Base-by-base conservation (phyloP, 2,329 filamentous ascomycete species). In the Fusarium illudens region DNA sequence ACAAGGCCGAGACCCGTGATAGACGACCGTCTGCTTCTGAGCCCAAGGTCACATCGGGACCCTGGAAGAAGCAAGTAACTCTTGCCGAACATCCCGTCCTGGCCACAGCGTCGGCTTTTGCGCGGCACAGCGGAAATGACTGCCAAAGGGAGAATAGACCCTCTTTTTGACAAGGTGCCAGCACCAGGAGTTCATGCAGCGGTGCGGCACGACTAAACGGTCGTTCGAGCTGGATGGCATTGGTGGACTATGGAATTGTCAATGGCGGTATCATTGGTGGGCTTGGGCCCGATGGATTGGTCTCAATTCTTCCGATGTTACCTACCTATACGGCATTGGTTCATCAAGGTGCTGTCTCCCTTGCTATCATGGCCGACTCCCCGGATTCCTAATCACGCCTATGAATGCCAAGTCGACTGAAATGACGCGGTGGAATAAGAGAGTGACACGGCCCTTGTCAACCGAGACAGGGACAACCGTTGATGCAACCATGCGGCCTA, bases 81-180 rank as follows among this genome's bases (percentile, higher is more conserved):
- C 19, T 30, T 39, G 30, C 33, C 52, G 52, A 57, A 7, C 53
- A 57, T 57, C 39, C 53, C 33, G 30, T 36, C 53, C 42, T 48
- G 53, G 53, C 42, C 42, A 27, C 20, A 22, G 53, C 53, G 30
- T 48, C 42, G 42, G n/a, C 39, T 36, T 12, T 22, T 11, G 20
- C 15, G 12, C 6, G 49, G 32, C n/a, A 12, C 11, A 17, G n/a
- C 39, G 53, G 53, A 36, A 48, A 57, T 48, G 32, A 49, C 7
- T 48, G 17, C 53, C 12, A 49, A 49, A 19, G n/a, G 15, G 32
- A 44, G 4, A 22, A 30, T 5, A 22, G 20, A n/a, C 15, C 39
- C 39, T 44, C 39, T 17, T 44, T 44, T 44, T 44, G 15, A 27
- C 39, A 44, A 44, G 39, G 39, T 12, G 10, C 11, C 39, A 7